phyloP scores from a whole-genome alignment of 768 basidiomycete species.

The Jaapia argillacea region DNA sequence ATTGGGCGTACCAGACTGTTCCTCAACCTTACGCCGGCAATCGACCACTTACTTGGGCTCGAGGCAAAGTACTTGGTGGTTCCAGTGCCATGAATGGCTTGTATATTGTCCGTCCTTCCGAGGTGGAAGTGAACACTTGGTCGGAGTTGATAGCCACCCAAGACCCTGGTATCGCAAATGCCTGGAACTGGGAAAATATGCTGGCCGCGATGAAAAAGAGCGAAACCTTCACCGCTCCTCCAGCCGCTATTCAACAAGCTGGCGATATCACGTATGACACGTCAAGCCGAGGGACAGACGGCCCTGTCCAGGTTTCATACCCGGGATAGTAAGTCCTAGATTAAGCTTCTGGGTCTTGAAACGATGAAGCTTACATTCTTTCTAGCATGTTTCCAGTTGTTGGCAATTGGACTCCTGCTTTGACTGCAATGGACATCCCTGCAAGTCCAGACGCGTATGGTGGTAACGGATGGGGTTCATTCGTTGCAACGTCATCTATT shows the following conservation, averaged over 20 bases:
- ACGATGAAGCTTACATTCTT: no score
- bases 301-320: constrained; percentile 39
- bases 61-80: constrained; percentile 62
- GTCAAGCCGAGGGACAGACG: constrained; percentile 38
- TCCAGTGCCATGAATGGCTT: constrained; percentile 62
- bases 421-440: constrained; percentile 33
- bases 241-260: constrained; percentile 23
- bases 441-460: constrained; percentile 31
- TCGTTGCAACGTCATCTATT: constrained; percentile 32
- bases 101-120: constrained; percentile 48
- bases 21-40: constrained; percentile 34
- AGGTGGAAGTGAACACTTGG: constrained; percentile 38
- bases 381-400: constrained; percentile 39
- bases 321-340: constrained; percentile 47
- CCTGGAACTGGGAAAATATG: constrained; percentile 39
- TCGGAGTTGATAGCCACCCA: constrained; percentile 27
- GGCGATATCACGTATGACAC: constrained; percentile 36
- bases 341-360: no score
- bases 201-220: constrained; percentile 35
- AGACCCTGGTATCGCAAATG: constrained; percentile 17
- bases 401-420: constrained; percentile 45
- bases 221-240: constrained; percentile 49
- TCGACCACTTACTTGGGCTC: constrained; percentile 41
- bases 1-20: constrained; percentile 45
- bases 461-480: constrained; percentile 38